Percentiles rank a stretch among this genome's conserved stretches.
phyloP scores from a whole-genome alignment of 176 grass and related monocot genomes.

The Oryza glumipatula region DNA sequence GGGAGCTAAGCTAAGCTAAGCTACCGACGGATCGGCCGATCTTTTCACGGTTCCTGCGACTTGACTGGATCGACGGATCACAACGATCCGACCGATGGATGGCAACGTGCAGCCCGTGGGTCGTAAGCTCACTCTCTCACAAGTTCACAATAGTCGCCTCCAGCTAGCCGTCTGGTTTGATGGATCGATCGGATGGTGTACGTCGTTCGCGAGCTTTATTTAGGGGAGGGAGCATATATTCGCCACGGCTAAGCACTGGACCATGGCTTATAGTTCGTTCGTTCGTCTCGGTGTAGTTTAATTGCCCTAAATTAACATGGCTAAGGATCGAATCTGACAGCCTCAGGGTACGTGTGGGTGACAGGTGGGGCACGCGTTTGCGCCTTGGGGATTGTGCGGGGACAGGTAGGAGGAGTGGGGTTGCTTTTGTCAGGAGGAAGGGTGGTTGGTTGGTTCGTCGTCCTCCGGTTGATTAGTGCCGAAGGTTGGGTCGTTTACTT shows the following conservation, averaged over 20 bases:
- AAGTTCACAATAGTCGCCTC: background rate
- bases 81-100: conserved; percentile 3
- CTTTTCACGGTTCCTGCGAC: background rate
- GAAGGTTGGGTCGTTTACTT: background rate
- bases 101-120: background rate
- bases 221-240: conserved; percentile 45
- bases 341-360: background rate
- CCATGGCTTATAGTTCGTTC: background rate
- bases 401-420: background rate
- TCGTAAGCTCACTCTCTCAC: too few species aligned
- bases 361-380: conserved; percentile 1
- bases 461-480: background rate
- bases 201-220: conserved; percentile 37
- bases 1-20: background rate
- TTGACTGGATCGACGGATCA: background rate
- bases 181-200: conserved; percentile 39
- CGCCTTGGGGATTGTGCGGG: background rate
- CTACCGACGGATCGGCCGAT: background rate
- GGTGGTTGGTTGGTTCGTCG: background rate
- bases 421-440: conserved; percentile 20
- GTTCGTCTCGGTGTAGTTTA: background rate
- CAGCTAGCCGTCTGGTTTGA: conserved; percentile 24
- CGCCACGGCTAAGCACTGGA: background rate
- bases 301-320: background rate
- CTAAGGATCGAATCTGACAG: conserved; percentile 16